phyloP scores from a whole-genome alignment of 768 basidiomycete species.

The Termitomyces titanicus region DNA sequence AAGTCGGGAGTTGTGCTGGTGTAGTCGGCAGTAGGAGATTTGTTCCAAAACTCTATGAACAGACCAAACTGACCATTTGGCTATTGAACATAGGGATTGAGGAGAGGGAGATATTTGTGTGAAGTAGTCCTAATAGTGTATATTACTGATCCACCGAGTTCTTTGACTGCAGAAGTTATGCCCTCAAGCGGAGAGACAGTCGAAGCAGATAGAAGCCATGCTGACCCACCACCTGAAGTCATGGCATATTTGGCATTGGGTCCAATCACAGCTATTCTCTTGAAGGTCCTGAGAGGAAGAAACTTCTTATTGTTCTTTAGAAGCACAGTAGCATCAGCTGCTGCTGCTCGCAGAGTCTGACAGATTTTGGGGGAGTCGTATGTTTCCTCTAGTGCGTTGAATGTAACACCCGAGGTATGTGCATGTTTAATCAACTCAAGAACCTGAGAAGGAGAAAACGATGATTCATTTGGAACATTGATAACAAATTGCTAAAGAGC shows the following conservation, averaged over 20 bases:
- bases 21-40: constrained; percentile 34
- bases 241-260: constrained; percentile 53
- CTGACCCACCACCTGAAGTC: constrained; percentile 60
- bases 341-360: constrained; percentile 44
- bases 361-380: constrained; percentile 46
- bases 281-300: constrained; percentile 40
- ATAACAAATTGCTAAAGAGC: background rate
- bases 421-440: constrained; percentile 45
- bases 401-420: constrained; percentile 50
- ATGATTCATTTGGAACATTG: background rate
- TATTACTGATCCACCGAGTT: constrained; percentile 40
- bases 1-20: constrained; percentile 25
- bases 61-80: constrained; percentile 34
- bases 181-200: constrained; percentile 57
- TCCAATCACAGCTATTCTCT: constrained; percentile 58
- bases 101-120: constrained; percentile 47
- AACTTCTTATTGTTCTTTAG: constrained; percentile 54
- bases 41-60: constrained; percentile 43
- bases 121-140: constrained; percentile 41
- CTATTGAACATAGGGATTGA: constrained; percentile 43
- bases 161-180: constrained; percentile 38
- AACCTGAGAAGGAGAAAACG: constrained; percentile 28
- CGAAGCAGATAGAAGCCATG: constrained; percentile 47
- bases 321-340: constrained; percentile 53
- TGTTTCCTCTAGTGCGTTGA: constrained; percentile 44